Conservation (phyloP, 106 monocot species). For the Dendrobium officinale region DNA sequence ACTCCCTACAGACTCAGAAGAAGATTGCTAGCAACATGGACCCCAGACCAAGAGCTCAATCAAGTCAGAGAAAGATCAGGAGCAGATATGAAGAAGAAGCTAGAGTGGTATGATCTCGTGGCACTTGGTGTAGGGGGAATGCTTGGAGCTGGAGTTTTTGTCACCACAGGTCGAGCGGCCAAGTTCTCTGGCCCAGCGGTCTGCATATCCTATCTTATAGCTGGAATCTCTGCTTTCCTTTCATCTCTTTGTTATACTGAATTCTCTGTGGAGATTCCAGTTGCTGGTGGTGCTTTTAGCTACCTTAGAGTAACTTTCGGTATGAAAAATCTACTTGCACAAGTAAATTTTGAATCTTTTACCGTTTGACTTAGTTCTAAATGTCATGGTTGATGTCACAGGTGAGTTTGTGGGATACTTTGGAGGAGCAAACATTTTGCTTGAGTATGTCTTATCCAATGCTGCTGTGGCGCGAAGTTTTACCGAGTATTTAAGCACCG, state of each 20-base stretch:
- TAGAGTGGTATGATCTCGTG: conserved; percentile 69
- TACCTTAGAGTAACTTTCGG: conserved; percentile 72
- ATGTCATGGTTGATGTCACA: neutral
- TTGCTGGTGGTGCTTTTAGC: conserved; percentile 70
- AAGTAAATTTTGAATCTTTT: neutral
- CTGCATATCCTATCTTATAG: conserved; percentile 54
- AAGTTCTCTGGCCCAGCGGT: conserved; percentile 50
- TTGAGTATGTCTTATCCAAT: conserved; percentile 73
- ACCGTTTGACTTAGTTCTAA: neutral
- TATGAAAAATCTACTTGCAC: conserved; percentile 10
- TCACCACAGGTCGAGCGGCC: conserved; percentile 54
- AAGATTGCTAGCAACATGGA: conserved; percentile 49
- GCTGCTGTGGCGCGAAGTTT: conserved; percentile 72
- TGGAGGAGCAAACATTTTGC: conserved; percentile 61
- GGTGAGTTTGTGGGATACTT: conserved; percentile 75
- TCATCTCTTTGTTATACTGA: conserved; percentile 74
- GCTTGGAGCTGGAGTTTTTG: conserved; percentile 73
- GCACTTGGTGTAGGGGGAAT: conserved; percentile 65
- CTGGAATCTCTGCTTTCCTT: conserved; percentile 56
- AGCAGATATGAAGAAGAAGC: conserved; percentile 66
- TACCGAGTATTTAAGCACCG: conserved; percentile 33
- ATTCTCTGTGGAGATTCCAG: conserved; percentile 63
- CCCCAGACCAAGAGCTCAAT: conserved; percentile 61
- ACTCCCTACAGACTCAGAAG: conserved; percentile 51
- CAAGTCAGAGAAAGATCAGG: conserved; percentile 66